These are phyloP conservation scores for Atkinsonella hypoxylon DNA, from an alignment of 2,329 filamentous ascomycete species.

Conservation along the genomic window DNA sequence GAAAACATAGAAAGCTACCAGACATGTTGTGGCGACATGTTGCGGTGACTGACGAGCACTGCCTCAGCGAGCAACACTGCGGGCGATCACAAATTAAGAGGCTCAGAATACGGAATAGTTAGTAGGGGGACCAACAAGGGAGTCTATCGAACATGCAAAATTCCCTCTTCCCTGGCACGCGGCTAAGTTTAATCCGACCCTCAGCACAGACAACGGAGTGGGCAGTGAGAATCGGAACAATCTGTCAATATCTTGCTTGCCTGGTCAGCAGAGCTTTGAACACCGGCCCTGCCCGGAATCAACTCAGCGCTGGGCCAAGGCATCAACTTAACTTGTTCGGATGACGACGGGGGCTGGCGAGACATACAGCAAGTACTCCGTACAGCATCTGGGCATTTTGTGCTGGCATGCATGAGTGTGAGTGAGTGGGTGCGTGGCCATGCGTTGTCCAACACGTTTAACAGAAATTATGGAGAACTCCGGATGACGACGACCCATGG, in stretches of 20 bases:
- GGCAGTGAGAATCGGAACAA: no score
- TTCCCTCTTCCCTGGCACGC: no score
- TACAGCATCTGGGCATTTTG: slow-evolving; percentile 7
- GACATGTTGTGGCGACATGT: no score
- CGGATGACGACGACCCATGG: background rate
- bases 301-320: background rate
- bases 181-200: no score
- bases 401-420: slow-evolving; percentile 18
- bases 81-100: no score
- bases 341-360: slow-evolving; percentile 4
- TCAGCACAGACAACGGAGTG: no score
- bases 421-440: slow-evolving; percentile 20
- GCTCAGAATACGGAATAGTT: no score
- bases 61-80: no score
- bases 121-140: no score
- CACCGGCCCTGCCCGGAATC: background rate
- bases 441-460: slow-evolving; percentile 11
- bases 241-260: background rate
- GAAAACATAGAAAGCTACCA: no score
- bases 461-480: background rate
- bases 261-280: background rate
- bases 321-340: background rate
- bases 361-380: background rate
- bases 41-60: no score
- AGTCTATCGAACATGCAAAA: no score